phyloP scores from a whole-genome alignment of 176 grass and related monocot species.

The Tillandsia fasciculata region DNA sequence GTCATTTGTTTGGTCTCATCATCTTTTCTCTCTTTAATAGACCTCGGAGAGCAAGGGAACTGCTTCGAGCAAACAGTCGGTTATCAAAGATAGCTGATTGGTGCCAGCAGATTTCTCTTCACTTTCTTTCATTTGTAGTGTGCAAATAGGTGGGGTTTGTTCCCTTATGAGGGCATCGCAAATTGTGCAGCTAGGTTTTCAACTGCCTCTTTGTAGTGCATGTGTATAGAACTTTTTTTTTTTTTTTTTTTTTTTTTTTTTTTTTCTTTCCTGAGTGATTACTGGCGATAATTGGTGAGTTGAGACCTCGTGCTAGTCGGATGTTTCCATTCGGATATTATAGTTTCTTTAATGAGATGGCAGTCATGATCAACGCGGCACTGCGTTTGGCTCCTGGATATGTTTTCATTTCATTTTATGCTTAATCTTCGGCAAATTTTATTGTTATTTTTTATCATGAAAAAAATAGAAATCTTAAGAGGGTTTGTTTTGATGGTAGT shows the following conservation, averaged over 20 bases:
- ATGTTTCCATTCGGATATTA: conserved; percentile 26
- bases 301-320: conserved; percentile 8
- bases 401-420: too few relatives aligned
- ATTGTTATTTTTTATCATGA: too few relatives aligned
- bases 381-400: too few relatives aligned
- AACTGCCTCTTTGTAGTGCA: conserved; percentile 2
- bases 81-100: conserved; percentile 68
- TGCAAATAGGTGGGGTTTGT: conserved; percentile 28
- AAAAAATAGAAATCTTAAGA: too few relatives aligned
- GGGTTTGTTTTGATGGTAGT: too few relatives aligned
- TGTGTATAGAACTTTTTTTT: conserved; percentile 35
- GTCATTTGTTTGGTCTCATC: too few relatives aligned
- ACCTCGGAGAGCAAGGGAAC: too few relatives aligned
- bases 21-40: too few relatives aligned
- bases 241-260: too few relatives aligned
- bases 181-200: too few relatives aligned
- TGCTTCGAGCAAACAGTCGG: conserved; percentile 5
- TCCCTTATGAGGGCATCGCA: neutral
- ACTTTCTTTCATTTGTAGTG: conserved; percentile 35
- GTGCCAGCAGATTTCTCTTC: conserved; percentile 25
- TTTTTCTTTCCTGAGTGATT: neutral
- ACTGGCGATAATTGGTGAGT: conserved; percentile 7
- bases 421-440: too few relatives aligned
- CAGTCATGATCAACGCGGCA: too few relatives aligned
- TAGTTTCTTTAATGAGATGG: conserved; percentile 1